Conservation (phyloP, 2,329 filamentous ascomycete species). For the Microdochium trichocladiopsis region DNA sequence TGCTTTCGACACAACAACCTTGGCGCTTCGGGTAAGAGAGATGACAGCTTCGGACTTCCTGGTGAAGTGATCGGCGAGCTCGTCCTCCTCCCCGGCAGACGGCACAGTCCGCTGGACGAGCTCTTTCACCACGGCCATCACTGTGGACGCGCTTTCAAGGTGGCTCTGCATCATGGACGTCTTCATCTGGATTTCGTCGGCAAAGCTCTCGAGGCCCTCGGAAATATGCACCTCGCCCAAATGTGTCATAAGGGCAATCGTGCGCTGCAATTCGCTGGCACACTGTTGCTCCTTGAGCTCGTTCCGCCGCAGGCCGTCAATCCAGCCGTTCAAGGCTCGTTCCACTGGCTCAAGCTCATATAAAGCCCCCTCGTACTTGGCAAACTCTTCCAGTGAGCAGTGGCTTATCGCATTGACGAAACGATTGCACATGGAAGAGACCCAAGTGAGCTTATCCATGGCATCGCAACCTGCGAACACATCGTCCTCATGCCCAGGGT, state of each 20-base stretch:
- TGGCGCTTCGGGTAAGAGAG: constrained; percentile 71
- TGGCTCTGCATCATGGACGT: constrained; percentile 71
- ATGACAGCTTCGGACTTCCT: constrained; percentile 67
- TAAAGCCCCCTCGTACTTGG: constrained; percentile 68
- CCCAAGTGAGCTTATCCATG: constrained; percentile 78
- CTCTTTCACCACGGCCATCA: constrained; percentile 54
- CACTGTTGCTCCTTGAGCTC: constrained; percentile 82
- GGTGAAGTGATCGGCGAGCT: constrained; percentile 58
- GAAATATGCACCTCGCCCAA: constrained; percentile 75
- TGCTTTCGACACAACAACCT: constrained; percentile 76
- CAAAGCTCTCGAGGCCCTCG: constrained; percentile 62
- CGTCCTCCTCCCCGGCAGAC: constrained; percentile 53
- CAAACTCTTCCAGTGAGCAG: constrained; percentile 73
- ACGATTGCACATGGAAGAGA: constrained; percentile 74
- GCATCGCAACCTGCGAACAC: constrained; percentile 74
- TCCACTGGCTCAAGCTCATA: constrained; percentile 91
- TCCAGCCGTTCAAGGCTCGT: constrained; percentile 78
- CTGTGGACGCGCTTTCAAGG: constrained; percentile 68
- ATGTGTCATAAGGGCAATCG: constrained; percentile 81
- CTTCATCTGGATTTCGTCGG: constrained; percentile 73
- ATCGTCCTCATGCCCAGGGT: constrained; percentile 69
- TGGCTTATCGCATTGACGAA: constrained; percentile 75
- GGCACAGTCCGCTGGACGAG: constrained; percentile 63
- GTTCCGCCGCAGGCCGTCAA: constrained; percentile 75
- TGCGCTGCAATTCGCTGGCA: constrained; percentile 72